Conservation (phyloP, 192 early-diverging fungal species). For the Glomus cerebriforme region DNA sequence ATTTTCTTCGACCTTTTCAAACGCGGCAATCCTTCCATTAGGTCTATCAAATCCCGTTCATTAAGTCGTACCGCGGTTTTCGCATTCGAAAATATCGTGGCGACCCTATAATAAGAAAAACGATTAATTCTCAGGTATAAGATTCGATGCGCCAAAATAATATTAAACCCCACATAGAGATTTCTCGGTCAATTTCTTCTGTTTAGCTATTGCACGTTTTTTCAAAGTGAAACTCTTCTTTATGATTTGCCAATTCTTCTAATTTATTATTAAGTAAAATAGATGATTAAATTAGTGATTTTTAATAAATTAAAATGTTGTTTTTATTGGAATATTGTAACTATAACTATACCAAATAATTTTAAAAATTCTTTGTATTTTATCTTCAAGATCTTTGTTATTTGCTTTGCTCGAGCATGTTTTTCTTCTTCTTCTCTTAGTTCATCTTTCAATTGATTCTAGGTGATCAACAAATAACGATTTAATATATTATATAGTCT, state of each 20-base stretch:
- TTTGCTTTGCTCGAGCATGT: slow-evolving; percentile 61
- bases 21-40: slow-evolving; percentile 57
- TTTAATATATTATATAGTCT: too few species aligned
- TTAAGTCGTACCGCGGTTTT: slow-evolving; percentile 71
- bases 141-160: background rate
- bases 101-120: slow-evolving; percentile 47
- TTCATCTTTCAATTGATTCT: slow-evolving; percentile 55
- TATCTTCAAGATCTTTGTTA: slow-evolving; percentile 61
- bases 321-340: background rate
- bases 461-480: slow-evolving; percentile 21
- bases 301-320: too few species aligned
- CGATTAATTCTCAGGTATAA: slow-evolving; percentile 16
- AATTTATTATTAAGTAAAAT: slow-evolving; percentile 37
- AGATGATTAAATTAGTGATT: background rate
- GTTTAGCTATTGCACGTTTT: slow-evolving; percentile 77
- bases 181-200: slow-evolving; percentile 73
- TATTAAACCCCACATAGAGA: slow-evolving; percentile 54
- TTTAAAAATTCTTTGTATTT: slow-evolving; percentile 52
- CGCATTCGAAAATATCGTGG: slow-evolving; percentile 62
- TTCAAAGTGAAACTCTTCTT: slow-evolving; percentile 80
- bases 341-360: too few species aligned
- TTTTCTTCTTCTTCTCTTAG: slow-evolving; percentile 61
- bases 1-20: slow-evolving; percentile 73
- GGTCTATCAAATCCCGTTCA: slow-evolving; percentile 62
- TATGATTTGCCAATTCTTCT: too few species aligned